phyloP scores from a whole-genome alignment of 202 grass and related monocot species.

The Panicum virgatum region DNA sequence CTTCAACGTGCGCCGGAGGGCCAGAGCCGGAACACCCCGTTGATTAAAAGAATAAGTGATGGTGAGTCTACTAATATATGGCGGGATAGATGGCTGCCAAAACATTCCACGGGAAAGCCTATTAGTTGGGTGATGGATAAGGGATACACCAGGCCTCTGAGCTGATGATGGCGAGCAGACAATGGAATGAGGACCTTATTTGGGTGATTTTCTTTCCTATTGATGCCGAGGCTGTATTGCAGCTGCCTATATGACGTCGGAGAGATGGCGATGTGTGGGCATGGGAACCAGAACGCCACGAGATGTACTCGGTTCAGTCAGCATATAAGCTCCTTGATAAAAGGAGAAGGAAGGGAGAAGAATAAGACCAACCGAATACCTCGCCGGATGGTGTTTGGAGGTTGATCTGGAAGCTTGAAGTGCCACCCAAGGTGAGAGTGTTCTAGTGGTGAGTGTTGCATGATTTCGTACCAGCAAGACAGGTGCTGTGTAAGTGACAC shows the following conservation, averaged over 20 bases:
- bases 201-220: background rate
- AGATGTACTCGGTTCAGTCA: too few species aligned
- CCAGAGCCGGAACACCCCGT: too few species aligned
- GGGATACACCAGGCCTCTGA: background rate
- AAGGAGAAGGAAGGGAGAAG: too few species aligned
- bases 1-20: too few species aligned
- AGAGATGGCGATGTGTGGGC: too few species aligned
- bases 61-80: background rate
- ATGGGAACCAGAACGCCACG: too few species aligned
- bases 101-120: background rate
- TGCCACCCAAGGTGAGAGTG: background rate
- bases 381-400: background rate
- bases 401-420: background rate
- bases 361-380: rapidly evolving
- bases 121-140: background rate
- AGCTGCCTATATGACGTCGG: too few species aligned
- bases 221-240: background rate
- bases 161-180: background rate
- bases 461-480: background rate
- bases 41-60: background rate
- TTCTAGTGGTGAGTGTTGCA: background rate
- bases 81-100: background rate
- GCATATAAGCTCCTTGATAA: too few species aligned
- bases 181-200: background rate
- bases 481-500: background rate